Base-by-base conservation (phyloP, 495 filamentous ascomycete species). In the Tuber umbilicatum region DNA sequence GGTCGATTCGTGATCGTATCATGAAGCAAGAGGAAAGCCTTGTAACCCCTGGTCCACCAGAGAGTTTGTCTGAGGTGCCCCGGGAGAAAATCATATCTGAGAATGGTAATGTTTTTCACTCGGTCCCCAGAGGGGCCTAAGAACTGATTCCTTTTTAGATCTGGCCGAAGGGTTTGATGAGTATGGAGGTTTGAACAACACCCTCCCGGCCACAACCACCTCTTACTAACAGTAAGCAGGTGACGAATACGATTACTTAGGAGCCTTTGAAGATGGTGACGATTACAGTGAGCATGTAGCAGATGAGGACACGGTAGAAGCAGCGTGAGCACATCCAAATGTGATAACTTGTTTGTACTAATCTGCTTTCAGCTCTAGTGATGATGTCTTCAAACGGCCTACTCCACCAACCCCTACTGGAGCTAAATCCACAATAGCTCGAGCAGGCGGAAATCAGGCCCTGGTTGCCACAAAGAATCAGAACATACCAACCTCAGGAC, bases 201-300 rank as follows among this genome's bases (percentile, higher is more conserved):
- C 43, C 39, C 19, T 39, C 17, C 45, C n/a, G 23, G 9, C 31
- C 45, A 9, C 64, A 70, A 16, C 27, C n/a, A 2, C 12, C 9
- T 73, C 31, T 70, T 39, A 27, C 71, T 73, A 73, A 70, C 21
- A 38, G 23, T 38, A 14, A 16, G 4, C 37, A 76, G 75, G 75
- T 39, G 81, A 82, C 60, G 81, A 82, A 64, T 80, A 80, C 21
- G 81, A 82, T 73, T 78, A 82, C 70, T 60, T 78, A 21, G 80
- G 80, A 47, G 78, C 80, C 68, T 82, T 82, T 78, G 81, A 68
- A 6, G 76, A 45, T 10, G 79, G 74, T 5, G 75, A 73, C 14
- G 71, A 73, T 55, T 45, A 69, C n/a, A 74, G 78, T 74, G 81
- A 82, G 39, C 80, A 80, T 35, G 43, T 82, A 21, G 76, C 82